These are phyloP conservation scores for Pseudofabraea citricarpa DNA, from an alignment of 2,329 filamentous ascomycete genomes.

Conservation along the genomic window DNA sequence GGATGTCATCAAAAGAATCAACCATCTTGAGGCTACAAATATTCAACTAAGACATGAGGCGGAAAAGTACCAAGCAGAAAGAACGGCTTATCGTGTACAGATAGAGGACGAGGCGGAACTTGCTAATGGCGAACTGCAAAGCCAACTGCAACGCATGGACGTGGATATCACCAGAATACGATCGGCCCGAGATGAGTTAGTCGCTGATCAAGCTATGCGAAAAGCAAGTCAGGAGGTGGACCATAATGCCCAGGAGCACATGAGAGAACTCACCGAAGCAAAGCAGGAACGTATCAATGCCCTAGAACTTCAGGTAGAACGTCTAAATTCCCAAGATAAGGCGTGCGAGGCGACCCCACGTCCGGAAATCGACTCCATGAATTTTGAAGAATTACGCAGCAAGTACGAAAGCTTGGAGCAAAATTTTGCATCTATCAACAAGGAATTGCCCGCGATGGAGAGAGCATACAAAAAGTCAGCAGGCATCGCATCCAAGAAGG, in stretches of 20 bases:
- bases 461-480: conserved; percentile 88
- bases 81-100: conserved; percentile 74
- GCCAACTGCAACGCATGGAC: conserved; percentile 74
- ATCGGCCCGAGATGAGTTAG: conserved; percentile 76
- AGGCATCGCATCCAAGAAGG: conserved; percentile 78
- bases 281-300: conserved; percentile 76
- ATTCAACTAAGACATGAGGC: conserved; percentile 79
- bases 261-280: conserved; percentile 75
- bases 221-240: conserved; percentile 78
- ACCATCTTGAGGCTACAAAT: conserved; percentile 86
- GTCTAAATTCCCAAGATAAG: conserved; percentile 53
- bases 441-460: conserved; percentile 85
- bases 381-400: conserved; percentile 65
- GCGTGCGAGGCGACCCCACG: conserved; percentile 31
- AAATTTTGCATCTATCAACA: conserved; percentile 79
- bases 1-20: conserved; percentile 86
- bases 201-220: conserved; percentile 74
- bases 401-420: conserved; percentile 72
- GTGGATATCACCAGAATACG: conserved; percentile 82
- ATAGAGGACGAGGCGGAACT: conserved; percentile 76
- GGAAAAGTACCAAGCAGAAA: conserved; percentile 78
- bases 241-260: conserved; percentile 61
- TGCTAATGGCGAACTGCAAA: conserved; percentile 72
- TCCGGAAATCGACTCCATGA: conserved; percentile 52
- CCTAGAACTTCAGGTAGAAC: conserved; percentile 76